A percentile compares a stretch with the other conserved stretches of the same genome.
Evolutionary conservation across 768 basidiomycete species (phyloP).

Genomic region (Rhodotorula diobovata): DNA sequence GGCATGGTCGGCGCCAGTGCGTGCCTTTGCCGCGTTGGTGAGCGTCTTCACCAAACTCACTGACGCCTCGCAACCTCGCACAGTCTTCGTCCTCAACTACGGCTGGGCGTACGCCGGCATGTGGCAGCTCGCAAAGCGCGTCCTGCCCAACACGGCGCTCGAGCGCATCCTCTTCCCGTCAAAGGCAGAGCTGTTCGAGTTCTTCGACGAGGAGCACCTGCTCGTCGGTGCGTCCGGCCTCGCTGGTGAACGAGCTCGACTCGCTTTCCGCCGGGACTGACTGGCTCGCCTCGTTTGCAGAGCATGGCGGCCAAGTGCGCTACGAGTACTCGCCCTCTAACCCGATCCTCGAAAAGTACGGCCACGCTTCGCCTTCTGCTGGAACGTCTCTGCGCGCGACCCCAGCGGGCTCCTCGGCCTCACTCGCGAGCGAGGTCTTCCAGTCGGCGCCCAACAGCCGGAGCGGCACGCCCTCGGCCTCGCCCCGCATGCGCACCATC

Average conservation of each 20-base stretch:
- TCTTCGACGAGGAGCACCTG: conserved; percentile 40
- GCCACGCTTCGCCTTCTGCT: conserved; percentile 8
- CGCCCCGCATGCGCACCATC: conserved; percentile 8
- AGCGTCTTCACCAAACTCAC: too few species aligned
- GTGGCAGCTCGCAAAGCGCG: conserved; percentile 42
- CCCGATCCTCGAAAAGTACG: conserved; percentile 36
- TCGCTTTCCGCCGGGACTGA: not conserved
- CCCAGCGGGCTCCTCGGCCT: conserved; percentile 18
- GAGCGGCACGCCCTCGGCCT: conserved; percentile 7
- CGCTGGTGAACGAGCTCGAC: rapidly evolving
- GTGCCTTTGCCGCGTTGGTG: not conserved
- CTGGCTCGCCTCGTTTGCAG: not conserved
- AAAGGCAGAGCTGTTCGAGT: conserved; percentile 38
- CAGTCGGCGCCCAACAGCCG: conserved; percentile 19
- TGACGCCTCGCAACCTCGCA: not conserved
- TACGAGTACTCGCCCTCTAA: conserved; percentile 38
- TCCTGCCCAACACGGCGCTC: conserved; percentile 41
- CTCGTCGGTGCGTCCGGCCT: conserved; percentile 18
- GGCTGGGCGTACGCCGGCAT: conserved; percentile 42
- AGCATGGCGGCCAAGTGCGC: conserved; percentile 37
- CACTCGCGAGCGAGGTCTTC: conserved; percentile 21
- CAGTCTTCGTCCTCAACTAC: conserved; percentile 42
- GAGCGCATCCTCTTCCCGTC: conserved; percentile 42
- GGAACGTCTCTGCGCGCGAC: conserved; percentile 5
- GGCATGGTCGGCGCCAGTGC: conserved; percentile 37